Conservation (phyloP, 2,329 filamentous ascomycete species). For the Triangularia setosa region DNA sequence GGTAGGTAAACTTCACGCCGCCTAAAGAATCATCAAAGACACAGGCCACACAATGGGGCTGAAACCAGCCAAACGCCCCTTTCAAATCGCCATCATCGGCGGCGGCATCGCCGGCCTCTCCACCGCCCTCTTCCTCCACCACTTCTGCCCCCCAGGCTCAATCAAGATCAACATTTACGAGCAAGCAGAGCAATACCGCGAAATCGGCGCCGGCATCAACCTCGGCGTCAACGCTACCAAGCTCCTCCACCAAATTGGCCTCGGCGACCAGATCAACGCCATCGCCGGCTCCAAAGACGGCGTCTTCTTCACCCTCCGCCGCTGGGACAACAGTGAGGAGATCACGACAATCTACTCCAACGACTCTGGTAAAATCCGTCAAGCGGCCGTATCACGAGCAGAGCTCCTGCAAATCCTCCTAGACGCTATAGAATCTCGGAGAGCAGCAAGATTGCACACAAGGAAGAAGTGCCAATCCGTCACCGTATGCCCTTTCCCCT, state of each 20-base stretch:
- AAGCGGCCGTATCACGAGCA: constrained; percentile 21
- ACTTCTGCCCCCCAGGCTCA: constrained; percentile 24
- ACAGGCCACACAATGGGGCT: background rate
- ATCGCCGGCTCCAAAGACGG: constrained; percentile 31
- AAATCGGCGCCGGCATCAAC: constrained; percentile 35
- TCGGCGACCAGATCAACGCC: constrained; percentile 29
- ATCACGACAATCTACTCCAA: constrained; percentile 30
- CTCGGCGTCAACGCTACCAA: constrained; percentile 35
- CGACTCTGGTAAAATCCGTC: constrained; percentile 23
- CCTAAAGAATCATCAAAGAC: background rate
- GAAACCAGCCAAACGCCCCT: background rate
- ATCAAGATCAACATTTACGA: constrained; percentile 34
- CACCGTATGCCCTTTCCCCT: constrained; percentile 11
- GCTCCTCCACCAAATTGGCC: constrained; percentile 32
- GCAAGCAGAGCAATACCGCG: constrained; percentile 32
- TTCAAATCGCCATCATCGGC: constrained; percentile 35
- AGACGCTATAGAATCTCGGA: constrained; percentile 20
- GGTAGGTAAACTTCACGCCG: background rate
- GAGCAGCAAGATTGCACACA: constrained; percentile 28
- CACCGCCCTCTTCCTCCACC: constrained; percentile 34
- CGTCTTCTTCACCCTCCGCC: constrained; percentile 34
- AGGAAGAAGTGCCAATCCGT: constrained; percentile 24
- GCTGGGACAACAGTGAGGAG: constrained; percentile 34
- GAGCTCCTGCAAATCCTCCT: constrained; percentile 29
- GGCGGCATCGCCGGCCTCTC: constrained; percentile 39